Base-by-base conservation (phyloP, 2,329 filamentous ascomycete species). In the Colletotrichum magnum region DNA sequence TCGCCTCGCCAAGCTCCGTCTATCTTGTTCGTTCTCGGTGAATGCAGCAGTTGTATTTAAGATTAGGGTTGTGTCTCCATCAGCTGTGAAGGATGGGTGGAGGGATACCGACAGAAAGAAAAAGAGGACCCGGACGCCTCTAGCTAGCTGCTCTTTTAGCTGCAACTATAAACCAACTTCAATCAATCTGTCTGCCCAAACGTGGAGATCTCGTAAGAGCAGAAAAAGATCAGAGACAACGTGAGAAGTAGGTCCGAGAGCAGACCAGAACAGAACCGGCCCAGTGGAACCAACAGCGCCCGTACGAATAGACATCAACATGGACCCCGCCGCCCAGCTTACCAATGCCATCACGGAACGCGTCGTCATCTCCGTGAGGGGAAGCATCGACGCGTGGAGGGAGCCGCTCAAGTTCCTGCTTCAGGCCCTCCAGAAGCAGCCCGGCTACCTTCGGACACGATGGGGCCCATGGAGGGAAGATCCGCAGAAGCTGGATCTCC, bases 401-500 rank as follows among this genome's bases (percentile, higher is more conserved):
- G 73, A 75, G 18, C 59, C 68, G 13, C 71, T 77, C 58, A 75
- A 76, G 61, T 70, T 65, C 54, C 69, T 77, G 59, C 74, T 77
- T n/a, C 69, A 76, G 61, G 69, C 72, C 9, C 71, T 77, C 51
- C 74, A 75, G 58, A 71, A 53, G 28, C 75, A 76, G 60, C 73
- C 74, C 9, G 75, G 76, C 3, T 72, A 74, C 43, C 72, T 77
- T 58, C 74, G 74, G 13, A 77, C 75, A 36, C 70, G 75, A 69
- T 77, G 75, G 76, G 76, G 75, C 6, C 74, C 73, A 7, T 71
- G 74, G 58, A 72, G 60, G 59, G 75, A 78, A 62, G 70, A 77
- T 54, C 72, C 70, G 47, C 71, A 75, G 57, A 75, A 68, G 53
- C 65, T 78, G 15, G 76, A 77, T 43, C 70, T 77, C 47, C 58